These are phyloP conservation scores for Heritiera fomes DNA, from an alignment of 345 rosid genomes.

Conservation along the genomic window DNA sequence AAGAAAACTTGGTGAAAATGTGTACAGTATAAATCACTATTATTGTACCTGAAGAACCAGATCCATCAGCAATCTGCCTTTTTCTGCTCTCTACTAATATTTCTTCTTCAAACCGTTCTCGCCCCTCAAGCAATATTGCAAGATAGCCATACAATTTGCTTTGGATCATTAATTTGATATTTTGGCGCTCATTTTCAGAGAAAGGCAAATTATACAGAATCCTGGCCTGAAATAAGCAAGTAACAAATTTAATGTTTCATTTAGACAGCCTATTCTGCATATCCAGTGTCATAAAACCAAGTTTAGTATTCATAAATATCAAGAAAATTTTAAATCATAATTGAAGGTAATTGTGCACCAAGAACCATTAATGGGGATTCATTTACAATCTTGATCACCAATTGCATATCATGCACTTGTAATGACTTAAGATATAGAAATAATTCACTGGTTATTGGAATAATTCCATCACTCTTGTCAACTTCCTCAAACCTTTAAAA, in stretches of 20 bases:
- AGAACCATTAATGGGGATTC: slow-evolving; percentile 5
- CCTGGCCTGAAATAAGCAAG: slow-evolving; percentile 66
- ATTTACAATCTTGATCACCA: neutral
- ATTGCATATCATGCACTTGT: neutral
- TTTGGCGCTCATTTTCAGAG: slow-evolving; percentile 71
- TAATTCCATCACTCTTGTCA: neutral
- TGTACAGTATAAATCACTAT: neutral
- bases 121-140: slow-evolving; percentile 66
- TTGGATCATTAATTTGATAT: slow-evolving; percentile 74
- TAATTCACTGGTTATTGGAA: neutral
- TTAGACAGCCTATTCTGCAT: slow-evolving; percentile 13
- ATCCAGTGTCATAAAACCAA: neutral
- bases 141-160: slow-evolving; percentile 71
- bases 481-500: neutral
- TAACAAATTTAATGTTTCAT: neutral
- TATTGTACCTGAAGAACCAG: slow-evolving; percentile 50
- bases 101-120: slow-evolving; percentile 66
- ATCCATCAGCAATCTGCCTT: slow-evolving; percentile 34
- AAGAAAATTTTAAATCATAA: neutral
- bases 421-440: neutral
- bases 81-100: slow-evolving; percentile 41
- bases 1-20: neutral
- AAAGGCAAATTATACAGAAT: slow-evolving; percentile 64
- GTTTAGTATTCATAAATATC: neutral
- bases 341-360: neutral